Percentiles rank a stretch among this genome's conserved stretches.
Evolutionary conservation across 768 basidiomycete species (phyloP).

Genomic region (Mrakia blollopis): DNA sequence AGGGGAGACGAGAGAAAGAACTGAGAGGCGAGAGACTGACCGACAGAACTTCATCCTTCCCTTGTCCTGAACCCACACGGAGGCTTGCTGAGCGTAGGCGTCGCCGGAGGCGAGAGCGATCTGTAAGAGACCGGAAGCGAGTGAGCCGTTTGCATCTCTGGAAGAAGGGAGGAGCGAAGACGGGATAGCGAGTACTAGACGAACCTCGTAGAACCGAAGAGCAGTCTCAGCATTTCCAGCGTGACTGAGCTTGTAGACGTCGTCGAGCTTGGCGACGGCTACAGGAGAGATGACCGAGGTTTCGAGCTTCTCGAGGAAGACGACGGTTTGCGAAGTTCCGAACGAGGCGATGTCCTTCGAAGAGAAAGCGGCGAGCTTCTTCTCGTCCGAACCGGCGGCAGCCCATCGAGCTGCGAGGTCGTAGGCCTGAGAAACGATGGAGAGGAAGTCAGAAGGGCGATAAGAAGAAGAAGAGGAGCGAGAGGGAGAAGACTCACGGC

Average conservation of each 20-base stretch:
- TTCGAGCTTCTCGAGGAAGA: conserved; percentile 70
- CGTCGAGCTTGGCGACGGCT: conserved; percentile 22
- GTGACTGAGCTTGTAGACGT: conserved; percentile 14
- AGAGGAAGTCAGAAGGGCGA: not conserved
- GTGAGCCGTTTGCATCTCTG: not conserved
- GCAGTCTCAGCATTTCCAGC: conserved; percentile 21
- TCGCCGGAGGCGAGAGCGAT: conserved; percentile 35
- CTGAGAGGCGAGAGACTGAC: not conserved
- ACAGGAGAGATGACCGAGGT: not conserved
- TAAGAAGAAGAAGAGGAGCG: not conserved
- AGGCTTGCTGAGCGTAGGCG: conserved; percentile 43
- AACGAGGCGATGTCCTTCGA: conserved; percentile 59
- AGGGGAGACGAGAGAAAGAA: not conserved
- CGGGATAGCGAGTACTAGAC: not conserved
- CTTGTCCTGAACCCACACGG: conserved; percentile 42
- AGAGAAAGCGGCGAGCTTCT: conserved; percentile 54
- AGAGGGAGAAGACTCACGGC: conserved; percentile 47
- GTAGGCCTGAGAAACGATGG: conserved; percentile 46
- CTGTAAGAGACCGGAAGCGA: not conserved
- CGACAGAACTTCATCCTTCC: conserved; percentile 46
- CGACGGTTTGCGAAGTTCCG: conserved; percentile 76
- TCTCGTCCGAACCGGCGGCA: conserved; percentile 50
- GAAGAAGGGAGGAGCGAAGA: not conserved
- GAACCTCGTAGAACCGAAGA: conserved; percentile 25
- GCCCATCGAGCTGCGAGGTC: conserved; percentile 72